Conservation (phyloP, 768 basidiomycete genomes). For the Kockovaella imperatae region DNA sequence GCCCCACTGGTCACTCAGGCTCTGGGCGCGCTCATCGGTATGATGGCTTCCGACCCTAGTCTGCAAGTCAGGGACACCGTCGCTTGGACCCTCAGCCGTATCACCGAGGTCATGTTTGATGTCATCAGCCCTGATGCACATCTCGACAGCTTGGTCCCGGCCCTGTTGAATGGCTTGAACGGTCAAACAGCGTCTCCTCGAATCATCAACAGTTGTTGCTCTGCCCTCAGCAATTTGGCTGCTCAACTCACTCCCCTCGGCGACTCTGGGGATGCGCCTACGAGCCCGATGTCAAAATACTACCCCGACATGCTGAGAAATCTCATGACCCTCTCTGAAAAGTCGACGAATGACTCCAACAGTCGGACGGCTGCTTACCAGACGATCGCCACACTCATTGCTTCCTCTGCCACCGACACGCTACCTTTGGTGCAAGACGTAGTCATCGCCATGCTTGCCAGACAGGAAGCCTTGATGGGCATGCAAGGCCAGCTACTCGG, state of each 20-base stretch:
- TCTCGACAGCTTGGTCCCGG: constrained; percentile 70
- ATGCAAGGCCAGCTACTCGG: constrained; percentile 92
- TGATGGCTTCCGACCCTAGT: constrained; percentile 77
- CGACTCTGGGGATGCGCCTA: constrained; percentile 52
- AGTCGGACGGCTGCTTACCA: constrained; percentile 94
- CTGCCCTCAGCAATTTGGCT: constrained; percentile 91
- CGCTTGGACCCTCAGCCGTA: constrained; percentile 93
- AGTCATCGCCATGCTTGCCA: constrained; percentile 67
- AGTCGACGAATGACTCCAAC: constrained; percentile 79
- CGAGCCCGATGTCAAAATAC: constrained; percentile 72
- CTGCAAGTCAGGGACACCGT: constrained; percentile 89
- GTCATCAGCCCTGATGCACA: constrained; percentile 85
- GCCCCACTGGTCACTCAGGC: constrained; percentile 90
- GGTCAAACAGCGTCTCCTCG: constrained; percentile 77
- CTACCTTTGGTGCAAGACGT: constrained; percentile 76
- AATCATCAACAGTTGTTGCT: constrained; percentile 88
- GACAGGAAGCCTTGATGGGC: constrained; percentile 78
- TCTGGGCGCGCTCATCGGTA: constrained; percentile 81
- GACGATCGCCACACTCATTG: constrained; percentile 79
- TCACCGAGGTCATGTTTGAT: constrained; percentile 78
- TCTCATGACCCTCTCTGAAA: constrained; percentile 77
- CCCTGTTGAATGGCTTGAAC: constrained; percentile 69
- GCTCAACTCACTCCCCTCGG: constrained; percentile 69
- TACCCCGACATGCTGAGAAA: constrained; percentile 80
- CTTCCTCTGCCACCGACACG: constrained; percentile 69